These are phyloP conservation scores for Excoecaria agallocha DNA, from an alignment of 345 rosid genomes.

Conservation along the genomic window DNA sequence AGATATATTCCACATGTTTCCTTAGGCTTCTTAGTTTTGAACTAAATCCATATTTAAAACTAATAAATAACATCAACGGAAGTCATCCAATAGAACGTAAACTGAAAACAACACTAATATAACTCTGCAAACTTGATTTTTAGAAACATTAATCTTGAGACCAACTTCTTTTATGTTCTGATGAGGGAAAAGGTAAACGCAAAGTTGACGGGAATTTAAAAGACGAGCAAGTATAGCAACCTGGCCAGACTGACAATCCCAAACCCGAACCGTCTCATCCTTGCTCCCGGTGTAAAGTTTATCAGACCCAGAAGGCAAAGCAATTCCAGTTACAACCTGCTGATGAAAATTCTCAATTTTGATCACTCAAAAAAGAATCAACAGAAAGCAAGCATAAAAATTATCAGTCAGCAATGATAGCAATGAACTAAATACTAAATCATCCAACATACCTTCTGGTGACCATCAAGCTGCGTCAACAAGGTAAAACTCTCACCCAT, in stretches of 20 bases:
- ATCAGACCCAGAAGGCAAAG: constrained; percentile 77
- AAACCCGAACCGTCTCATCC: constrained; percentile 77
- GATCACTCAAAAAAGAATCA: constrained; percentile 6
- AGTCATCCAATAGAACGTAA: background rate
- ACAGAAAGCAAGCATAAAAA: too few species aligned
- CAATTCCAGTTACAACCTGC: constrained; percentile 85
- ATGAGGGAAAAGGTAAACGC: background rate
- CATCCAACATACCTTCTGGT: constrained; percentile 53
- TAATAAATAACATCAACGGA: background rate
- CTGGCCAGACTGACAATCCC: constrained; percentile 98
- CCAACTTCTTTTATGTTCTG: background rate
- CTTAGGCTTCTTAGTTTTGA: background rate
- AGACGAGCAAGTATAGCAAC: constrained; percentile 29
- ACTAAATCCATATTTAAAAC: background rate
- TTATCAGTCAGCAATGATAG: too few species aligned
- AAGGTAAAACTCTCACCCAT: constrained; percentile 69
- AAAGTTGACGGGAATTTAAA: background rate
- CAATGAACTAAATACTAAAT: background rate
- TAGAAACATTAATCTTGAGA: background rate
- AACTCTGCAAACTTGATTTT: background rate
- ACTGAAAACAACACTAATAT: background rate
- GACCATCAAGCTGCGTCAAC: constrained; percentile 87
- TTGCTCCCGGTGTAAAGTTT: constrained; percentile 88
- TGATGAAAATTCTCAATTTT: constrained; percentile 8
- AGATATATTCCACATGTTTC: background rate